Conservation (phyloP, 1,284 basidiomycete species). For the Cryptococcus jaspeensis region DNA sequence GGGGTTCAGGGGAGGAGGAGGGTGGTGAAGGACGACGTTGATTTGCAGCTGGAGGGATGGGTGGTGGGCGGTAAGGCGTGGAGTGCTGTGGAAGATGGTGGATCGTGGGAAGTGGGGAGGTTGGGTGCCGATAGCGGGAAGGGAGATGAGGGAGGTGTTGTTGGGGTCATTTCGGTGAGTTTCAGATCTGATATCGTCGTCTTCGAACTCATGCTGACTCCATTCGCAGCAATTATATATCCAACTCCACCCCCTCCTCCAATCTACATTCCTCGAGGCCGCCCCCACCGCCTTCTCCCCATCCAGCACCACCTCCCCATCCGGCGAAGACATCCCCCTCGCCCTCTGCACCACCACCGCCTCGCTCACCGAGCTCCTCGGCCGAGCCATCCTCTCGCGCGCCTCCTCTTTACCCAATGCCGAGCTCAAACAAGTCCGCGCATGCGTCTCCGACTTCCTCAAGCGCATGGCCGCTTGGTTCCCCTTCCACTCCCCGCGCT, state of each 20-base stretch:
- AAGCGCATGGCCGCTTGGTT: slow-evolving; percentile 71
- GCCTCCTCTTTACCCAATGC: slow-evolving; percentile 1
- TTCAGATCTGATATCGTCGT: slow-evolving; percentile 13
- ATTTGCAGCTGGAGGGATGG: slow-evolving; percentile 20
- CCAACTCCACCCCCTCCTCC: slow-evolving; percentile 69
- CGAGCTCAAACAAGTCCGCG: slow-evolving; percentile 19
- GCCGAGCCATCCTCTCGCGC: slow-evolving; percentile 56
- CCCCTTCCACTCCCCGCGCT: slow-evolving; percentile 60
- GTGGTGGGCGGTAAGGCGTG: slow-evolving; percentile 4
- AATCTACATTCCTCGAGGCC: slow-evolving; percentile 79
- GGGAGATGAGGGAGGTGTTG: slow-evolving; percentile 18
- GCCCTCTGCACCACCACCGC: slow-evolving; percentile 64
- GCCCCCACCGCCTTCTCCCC: slow-evolving; percentile 77
- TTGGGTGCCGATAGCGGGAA: slow-evolving; percentile 9
- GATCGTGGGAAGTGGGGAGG: slow-evolving; percentile 28
- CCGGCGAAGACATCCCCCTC: slow-evolving; percentile 54
- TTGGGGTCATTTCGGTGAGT: slow-evolving; percentile 30
- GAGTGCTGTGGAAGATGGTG: slow-evolving; percentile 6
- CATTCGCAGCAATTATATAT: slow-evolving; percentile 42
- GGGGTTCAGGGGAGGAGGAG: slow-evolving; percentile 15
- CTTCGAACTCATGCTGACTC: background rate
- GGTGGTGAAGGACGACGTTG: slow-evolving; percentile 8
- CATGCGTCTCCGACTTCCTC: slow-evolving; percentile 34
- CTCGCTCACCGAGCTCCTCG: slow-evolving; percentile 66
- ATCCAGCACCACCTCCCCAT: slow-evolving; percentile 20